phyloP scores from a whole-genome alignment of 192 early-diverging fungal species.

The Allomyces arbusculus region DNA sequence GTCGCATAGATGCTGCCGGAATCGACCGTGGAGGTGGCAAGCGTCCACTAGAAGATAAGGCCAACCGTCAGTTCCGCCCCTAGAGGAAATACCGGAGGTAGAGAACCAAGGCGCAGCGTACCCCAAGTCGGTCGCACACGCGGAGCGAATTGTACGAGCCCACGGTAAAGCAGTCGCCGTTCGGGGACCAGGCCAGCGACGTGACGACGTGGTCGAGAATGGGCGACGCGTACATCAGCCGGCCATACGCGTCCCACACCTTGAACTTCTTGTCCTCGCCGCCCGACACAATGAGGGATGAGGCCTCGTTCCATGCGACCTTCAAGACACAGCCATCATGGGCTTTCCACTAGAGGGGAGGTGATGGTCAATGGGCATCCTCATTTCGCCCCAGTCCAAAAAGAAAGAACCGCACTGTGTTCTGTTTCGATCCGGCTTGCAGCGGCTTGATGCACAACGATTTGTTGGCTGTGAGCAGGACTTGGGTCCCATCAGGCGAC shows the following conservation, averaged over 20 bases:
- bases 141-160: conserved; percentile 26
- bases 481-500: conserved; percentile 32
- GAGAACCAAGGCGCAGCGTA: conserved; percentile 4
- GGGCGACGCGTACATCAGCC: conserved; percentile 24
- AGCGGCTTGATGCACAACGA: conserved; percentile 34
- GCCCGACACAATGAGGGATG: conserved; percentile 30
- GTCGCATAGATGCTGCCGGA: conserved; percentile 30
- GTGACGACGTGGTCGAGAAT: conserved; percentile 30
- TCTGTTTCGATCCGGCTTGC: conserved; percentile 29
- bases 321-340: conserved; percentile 34
- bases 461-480: conserved; percentile 26
- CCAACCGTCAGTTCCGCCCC: too few species aligned
- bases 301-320: conserved; percentile 33
- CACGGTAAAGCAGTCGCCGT: conserved; percentile 38
- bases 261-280: conserved; percentile 40
- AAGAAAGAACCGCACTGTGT: conserved; percentile 9
- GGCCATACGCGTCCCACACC: conserved; percentile 35
- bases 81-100: not conserved
- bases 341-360: conserved; percentile 26
- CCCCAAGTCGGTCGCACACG: conserved; percentile 34
- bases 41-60: conserved; percentile 19
- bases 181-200: conserved; percentile 29
- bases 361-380: not conserved
- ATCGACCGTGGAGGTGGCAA: conserved; percentile 23
- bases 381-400: not conserved